Evolutionary conservation across 148 eudicot genomes (phyloP).

Genomic region (Spergularia bocconei): DNA sequence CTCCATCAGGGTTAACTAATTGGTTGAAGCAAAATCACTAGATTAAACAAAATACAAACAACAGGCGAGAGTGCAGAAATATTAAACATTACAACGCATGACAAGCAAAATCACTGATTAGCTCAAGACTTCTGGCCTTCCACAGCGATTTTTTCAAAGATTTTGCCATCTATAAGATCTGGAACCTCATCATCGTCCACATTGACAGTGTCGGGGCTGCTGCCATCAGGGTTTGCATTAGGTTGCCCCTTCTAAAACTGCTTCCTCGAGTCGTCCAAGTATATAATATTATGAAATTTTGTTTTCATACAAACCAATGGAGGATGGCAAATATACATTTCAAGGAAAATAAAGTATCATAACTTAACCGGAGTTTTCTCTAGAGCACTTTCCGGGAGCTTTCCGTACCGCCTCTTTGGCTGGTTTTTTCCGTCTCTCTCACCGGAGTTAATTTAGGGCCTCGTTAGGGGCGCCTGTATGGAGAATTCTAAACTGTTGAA

Average conservation of each 20-base stretch:
- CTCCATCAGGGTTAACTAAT: constrained; percentile 26
- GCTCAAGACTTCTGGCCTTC: constrained; percentile 44
- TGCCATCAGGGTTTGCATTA: constrained; percentile 36
- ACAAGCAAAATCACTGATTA: constrained; percentile 21
- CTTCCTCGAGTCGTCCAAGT: constrained; percentile 77
- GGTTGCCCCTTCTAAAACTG: constrained; percentile 69
- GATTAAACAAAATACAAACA: constrained; percentile 1
- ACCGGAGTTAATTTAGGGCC: too few relatives aligned
- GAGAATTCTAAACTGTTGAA: too few relatives aligned
- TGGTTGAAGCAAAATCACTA: constrained; percentile 24
- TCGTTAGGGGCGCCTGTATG: too few relatives aligned
- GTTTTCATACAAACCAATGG: too few relatives aligned
- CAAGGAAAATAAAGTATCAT: too few relatives aligned
- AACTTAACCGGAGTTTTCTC: too few relatives aligned
- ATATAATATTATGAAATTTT: too few relatives aligned
- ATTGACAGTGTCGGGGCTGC: constrained; percentile 33
- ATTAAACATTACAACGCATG: constrained; percentile 19
- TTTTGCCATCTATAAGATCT: constrained; percentile 85
- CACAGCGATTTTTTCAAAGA: constrained; percentile 88
- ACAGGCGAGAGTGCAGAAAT: constrained; percentile 18
- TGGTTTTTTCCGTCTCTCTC: too few relatives aligned
- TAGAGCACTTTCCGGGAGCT: too few relatives aligned
- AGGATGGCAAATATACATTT: too few relatives aligned
- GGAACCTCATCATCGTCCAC: constrained; percentile 92
- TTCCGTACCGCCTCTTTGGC: too few relatives aligned